Base-by-base conservation (phyloP, 1,139 yeast genomes). In the Casaregolazyma lundiana region DNA sequence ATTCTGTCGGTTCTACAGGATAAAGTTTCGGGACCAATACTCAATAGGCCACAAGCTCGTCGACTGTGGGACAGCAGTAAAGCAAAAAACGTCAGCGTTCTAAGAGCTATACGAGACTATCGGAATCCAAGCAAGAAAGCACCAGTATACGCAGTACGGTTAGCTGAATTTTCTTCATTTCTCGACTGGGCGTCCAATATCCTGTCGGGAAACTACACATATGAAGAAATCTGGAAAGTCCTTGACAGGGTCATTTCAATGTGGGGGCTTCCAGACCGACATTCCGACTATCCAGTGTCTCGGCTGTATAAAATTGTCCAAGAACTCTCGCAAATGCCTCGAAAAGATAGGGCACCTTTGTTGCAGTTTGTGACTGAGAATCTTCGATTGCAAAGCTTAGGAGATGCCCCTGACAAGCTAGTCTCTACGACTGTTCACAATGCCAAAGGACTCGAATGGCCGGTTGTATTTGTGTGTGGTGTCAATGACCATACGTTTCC, bases 391-490 rank as follows among this genome's bases (percentile, higher is more conserved):
- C 44, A 40, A 29, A 42, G 44, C 18, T 17, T 47, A 20, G 18
- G 32, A 19, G 38, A 39, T 16, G 38, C 24, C 35, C 40, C 41
- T 6, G 44, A 49, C 11, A 57, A 58, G 35, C 72, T 75, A 2
- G 59, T 68, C 0, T 65, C 75, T 0, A 79, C 86, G 0, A 89
- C 96, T 0, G 81, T 88, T n/a, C 97, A 89, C 64, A 87, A 87
- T 0, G 78, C 96, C 1, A 88, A 89, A 59, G 96, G 97, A 13
- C 69, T 85, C 2, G 96, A 88, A 62, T 89, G 96, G 96, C 87
- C 92, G 0, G 75, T 82, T 8, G 96, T 88, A 0, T 84, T 88
- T 61, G 76, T 87, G 7, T 90, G 95, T 0, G 82, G 84, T 0
- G 66, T 84, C 21, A 70, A 77, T 13, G 86, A 83, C 43, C 80